These are phyloP conservation scores for Naumovozyma castellii DNA, from an alignment of 805 yeast genomes.

Conservation along the genomic window DNA sequence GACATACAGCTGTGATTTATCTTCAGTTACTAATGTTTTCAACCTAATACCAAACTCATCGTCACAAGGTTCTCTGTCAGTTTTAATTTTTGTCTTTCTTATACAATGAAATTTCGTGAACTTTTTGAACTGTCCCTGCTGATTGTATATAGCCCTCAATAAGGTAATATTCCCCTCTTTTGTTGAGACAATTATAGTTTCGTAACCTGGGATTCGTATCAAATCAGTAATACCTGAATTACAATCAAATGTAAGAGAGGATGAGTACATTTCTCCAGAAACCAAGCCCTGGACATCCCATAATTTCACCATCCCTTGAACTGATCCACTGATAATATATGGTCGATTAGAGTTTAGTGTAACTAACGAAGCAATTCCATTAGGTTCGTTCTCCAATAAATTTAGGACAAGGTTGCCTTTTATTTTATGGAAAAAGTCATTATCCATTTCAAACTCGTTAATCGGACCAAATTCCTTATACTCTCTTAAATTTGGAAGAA, in stretches of 20 bases:
- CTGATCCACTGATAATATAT: constrained; percentile 70
- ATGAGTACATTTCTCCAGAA: constrained; percentile 45
- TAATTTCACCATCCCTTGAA: constrained; percentile 57
- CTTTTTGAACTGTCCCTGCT: constrained; percentile 6
- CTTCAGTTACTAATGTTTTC: constrained; percentile 33
- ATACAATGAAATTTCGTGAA: constrained; percentile 15
- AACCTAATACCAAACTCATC: constrained; percentile 39
- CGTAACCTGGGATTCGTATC: constrained; percentile 42
- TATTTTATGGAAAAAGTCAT: constrained; percentile 11
- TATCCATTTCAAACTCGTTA: constrained; percentile 3
- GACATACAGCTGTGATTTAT: constrained; percentile 37
- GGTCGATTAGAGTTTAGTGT: constrained; percentile 48
- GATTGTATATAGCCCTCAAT: constrained; percentile 31
- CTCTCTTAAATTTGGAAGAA: constrained; percentile 49
- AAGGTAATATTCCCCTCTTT: constrained; percentile 30
- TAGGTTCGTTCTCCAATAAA: constrained; percentile 50
- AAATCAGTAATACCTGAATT: constrained; percentile 43
- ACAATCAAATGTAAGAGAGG: constrained; percentile 39
- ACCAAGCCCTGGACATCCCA: constrained; percentile 72
- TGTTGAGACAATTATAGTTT: constrained; percentile 47
- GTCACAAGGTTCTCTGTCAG: background rate
- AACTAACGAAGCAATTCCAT: constrained; percentile 45
- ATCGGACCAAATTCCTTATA: constrained; percentile 58
- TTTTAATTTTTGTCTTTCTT: constrained; percentile 15
- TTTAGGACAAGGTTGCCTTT: constrained; percentile 52